phyloP scores from a whole-genome alignment of 192 early-diverging fungal species.

The Ramicandelaber brevisporus region DNA sequence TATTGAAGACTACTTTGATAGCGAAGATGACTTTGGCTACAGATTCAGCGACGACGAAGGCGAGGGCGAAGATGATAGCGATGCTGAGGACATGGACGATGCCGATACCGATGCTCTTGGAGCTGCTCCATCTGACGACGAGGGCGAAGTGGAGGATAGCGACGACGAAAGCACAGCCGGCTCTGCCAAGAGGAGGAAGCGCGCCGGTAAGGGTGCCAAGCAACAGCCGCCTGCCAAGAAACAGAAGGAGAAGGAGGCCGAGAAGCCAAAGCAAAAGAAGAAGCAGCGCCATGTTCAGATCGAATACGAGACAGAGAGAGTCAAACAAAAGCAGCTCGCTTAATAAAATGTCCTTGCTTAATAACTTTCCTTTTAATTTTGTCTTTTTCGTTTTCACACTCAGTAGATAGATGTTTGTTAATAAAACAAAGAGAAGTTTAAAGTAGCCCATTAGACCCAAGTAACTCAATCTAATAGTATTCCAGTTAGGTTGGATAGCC shows the following conservation, averaged over 20 bases:
- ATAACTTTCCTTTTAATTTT: background rate
- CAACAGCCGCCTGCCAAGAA: conserved; percentile 12
- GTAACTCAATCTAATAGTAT: too few relatives aligned
- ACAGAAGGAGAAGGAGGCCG: conserved; percentile 1
- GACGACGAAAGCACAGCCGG: conserved; percentile 7
- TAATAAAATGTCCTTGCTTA: background rate
- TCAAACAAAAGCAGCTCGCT: too few relatives aligned
- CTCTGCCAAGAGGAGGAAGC: conserved; percentile 8
- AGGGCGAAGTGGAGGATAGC: conserved; percentile 9
- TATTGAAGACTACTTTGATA: conserved; percentile 14
- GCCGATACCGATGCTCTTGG: conserved; percentile 19
- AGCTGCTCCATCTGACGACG: conserved; percentile 5
- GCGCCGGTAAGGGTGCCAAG: conserved; percentile 6
- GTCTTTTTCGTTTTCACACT: background rate
- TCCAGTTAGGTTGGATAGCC: too few relatives aligned
- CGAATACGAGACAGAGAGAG: conserved; percentile 23
- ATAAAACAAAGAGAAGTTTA: too few relatives aligned
- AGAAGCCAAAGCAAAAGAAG: conserved; percentile 1
- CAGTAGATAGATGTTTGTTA: background rate
- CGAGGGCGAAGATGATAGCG: conserved; percentile 20
- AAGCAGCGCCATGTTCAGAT: conserved; percentile 25
- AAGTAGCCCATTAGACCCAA: too few relatives aligned
- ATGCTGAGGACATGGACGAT: conserved; percentile 30
- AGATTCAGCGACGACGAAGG: conserved; percentile 33
- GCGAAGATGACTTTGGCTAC: conserved; percentile 11